Evolutionary conservation across 768 basidiomycete species (phyloP).

Genomic region (Mycena kentingensis): DNA sequence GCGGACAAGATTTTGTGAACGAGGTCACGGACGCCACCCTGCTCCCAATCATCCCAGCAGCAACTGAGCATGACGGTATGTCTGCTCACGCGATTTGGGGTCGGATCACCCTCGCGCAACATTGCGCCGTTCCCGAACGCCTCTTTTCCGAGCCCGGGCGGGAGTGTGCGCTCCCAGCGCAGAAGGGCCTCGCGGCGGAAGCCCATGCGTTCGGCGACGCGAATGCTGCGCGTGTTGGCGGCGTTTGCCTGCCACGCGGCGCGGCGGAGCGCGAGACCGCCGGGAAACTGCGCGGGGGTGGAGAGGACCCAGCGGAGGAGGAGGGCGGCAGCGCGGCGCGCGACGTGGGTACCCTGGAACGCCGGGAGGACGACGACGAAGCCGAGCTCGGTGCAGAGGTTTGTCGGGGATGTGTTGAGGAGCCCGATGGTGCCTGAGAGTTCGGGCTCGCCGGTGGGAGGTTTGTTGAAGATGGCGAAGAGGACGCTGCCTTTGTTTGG

Average conservation of each 20-base stretch:
- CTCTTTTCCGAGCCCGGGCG: slow-evolving; percentile 38
- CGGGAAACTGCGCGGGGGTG: slow-evolving; percentile 36
- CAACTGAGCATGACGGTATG: background rate
- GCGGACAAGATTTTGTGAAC: background rate
- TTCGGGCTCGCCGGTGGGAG: slow-evolving; percentile 25
- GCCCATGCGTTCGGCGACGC: slow-evolving; percentile 59
- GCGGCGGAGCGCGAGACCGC: slow-evolving; percentile 60
- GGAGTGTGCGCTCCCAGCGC: slow-evolving; percentile 57
- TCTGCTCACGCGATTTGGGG: background rate
- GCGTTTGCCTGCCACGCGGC: slow-evolving; percentile 62
- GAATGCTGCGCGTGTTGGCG: slow-evolving; percentile 48
- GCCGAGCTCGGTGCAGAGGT: slow-evolving; percentile 57
- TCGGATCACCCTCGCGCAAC: slow-evolving; percentile 32
- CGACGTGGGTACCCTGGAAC: slow-evolving; percentile 67
- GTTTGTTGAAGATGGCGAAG: slow-evolving; percentile 60
- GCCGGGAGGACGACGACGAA: slow-evolving; percentile 53
- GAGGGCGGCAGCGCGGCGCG: slow-evolving; percentile 53
- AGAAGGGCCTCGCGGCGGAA: slow-evolving; percentile 55
- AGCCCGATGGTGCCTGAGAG: slow-evolving; percentile 59
- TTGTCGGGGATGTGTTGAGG: slow-evolving; percentile 42
- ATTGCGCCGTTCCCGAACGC: slow-evolving; percentile 37
- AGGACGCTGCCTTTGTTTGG: slow-evolving; percentile 39
- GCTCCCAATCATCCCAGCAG: background rate
- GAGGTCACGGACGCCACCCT: background rate
- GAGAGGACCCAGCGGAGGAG: slow-evolving; percentile 51